These are phyloP conservation scores for Eragrostis nindensis DNA, from an alignment of 176 grass and related monocot species.

Conservation along the genomic window DNA sequence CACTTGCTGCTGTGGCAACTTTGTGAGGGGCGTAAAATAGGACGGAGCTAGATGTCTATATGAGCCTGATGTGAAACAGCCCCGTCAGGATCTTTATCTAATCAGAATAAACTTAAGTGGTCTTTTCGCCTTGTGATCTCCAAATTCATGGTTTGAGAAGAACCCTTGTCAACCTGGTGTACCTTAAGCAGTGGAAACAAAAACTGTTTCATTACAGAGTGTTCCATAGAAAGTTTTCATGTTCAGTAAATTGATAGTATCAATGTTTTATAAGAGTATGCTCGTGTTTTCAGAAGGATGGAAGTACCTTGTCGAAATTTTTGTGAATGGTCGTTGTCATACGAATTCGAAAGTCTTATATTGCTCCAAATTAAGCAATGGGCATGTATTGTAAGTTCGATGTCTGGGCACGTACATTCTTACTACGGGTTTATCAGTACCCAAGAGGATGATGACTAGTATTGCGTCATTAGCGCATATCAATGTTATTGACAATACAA, in stretches of 20 bases:
- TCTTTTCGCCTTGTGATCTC: neutral
- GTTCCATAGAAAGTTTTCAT: neutral
- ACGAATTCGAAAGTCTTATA: neutral
- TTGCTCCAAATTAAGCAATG: neutral
- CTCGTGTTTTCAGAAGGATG: neutral
- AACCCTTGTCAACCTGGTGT: neutral
- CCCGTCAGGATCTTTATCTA: neutral
- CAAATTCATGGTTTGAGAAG: neutral
- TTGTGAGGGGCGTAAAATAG: neutral
- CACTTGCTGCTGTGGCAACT: neutral
- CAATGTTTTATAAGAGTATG: too few species aligned
- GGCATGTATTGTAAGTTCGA: neutral
- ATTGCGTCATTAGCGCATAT: neutral
- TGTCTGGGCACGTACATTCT: neutral
- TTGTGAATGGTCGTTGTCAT: neutral
- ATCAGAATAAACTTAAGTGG: constrained; percentile 16
- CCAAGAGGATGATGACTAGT: too few species aligned
- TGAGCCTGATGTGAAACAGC: neutral
- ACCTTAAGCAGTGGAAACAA: neutral
- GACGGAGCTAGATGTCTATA: neutral
- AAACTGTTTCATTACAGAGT: neutral
- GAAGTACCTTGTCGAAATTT: neutral
- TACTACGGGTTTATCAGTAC: neutral
- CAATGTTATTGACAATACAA: constrained; percentile 11
- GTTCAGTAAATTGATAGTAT: neutral